Conservation (phyloP, 495 filamentous ascomycete species). For the Thozetella sp. region DNA sequence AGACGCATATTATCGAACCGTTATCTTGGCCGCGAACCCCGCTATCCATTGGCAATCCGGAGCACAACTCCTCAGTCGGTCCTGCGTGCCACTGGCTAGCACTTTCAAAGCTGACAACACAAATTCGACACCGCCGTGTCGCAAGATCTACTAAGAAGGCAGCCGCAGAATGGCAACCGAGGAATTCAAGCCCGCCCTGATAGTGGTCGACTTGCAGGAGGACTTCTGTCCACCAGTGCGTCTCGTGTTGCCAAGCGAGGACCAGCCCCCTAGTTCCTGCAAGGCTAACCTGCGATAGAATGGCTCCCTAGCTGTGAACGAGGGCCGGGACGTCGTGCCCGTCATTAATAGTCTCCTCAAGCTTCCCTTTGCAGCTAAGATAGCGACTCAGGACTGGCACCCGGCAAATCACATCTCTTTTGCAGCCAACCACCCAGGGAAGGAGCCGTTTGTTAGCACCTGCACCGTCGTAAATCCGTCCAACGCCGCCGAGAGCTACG, state of each 20-base stretch:
- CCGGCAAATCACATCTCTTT: conserved; percentile 88
- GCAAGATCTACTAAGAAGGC: too few relatives aligned
- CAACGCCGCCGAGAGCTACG: conserved; percentile 63
- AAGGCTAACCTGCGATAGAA: conserved; percentile 50
- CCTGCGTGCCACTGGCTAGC: too few relatives aligned
- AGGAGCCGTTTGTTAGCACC: conserved; percentile 65
- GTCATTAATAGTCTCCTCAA: conserved; percentile 75
- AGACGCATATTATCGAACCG: too few relatives aligned
- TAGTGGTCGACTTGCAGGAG: conserved; percentile 91
- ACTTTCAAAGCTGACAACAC: too few relatives aligned
- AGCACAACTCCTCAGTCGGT: too few relatives aligned
- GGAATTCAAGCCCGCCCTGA: conserved; percentile 38
- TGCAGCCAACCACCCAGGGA: conserved; percentile 72
- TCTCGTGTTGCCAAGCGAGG: conserved; percentile 7
- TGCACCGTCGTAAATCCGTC: conserved; percentile 68
- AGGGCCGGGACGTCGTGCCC: conserved; percentile 68
- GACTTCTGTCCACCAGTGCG: conserved; percentile 93
- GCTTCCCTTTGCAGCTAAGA: conserved; percentile 66
- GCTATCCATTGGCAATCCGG: too few relatives aligned
- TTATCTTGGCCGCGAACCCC: too few relatives aligned
- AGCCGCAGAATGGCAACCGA: too few relatives aligned
- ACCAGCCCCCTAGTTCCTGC: too few relatives aligned
- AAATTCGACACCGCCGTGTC: too few relatives aligned
- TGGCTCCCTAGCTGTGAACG: conserved; percentile 78
- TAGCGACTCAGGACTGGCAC: conserved; percentile 92